Evolutionary conservation across 306 rosid species (phyloP), one percentile per base, ranked within the genome.

Genomic region (Trifolium pratense): DNA sequence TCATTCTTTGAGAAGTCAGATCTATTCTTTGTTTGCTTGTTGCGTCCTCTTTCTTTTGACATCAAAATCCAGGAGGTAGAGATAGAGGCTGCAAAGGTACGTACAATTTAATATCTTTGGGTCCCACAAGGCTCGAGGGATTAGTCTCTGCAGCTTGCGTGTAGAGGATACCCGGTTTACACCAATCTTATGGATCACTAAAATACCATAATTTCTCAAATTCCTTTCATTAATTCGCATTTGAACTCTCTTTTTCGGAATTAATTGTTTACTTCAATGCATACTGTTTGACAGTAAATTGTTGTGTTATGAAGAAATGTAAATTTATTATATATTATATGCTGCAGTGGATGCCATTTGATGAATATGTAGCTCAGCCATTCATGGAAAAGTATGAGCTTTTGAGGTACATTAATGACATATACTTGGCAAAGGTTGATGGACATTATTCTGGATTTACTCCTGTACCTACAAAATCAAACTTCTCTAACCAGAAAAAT

Each of bases 341-440:
- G n/a, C 74, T 76, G 84, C 90, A 94, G 97, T 94, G 97, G 96
- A 89, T 94, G 87, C 82, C 89, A 75, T 84, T 88, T 51, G 88
- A 86, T 79, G 91, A 91, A 66, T 91, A 84, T 53, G 82, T 72
- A 67, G 80, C 87, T 66, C 96, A 87, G 31, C 89, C 92, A 2
- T 77, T 75, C 17, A 82, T 86, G 62, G 82, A 89, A 78, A 76
- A 74, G 45, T 45, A 75, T 52, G 89, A 87, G 68, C 36, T 80
- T 46, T n/a, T 80, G 77, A 86, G 57, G 80, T 36, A 43, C 63
- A 31, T 86, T 39, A 75, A 43, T 20, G 85, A 84, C 23, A 75
- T 89, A 26, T 94, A 80, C 86, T 59, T 71, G 74, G 79, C 84
- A 60, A 94, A 79, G 87, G 46, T 77, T 7, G 83, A 84, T 77